Evolutionary conservation across 2,329 filamentous ascomycete species (phyloP).

Genomic region (Didymella pomorum): DNA sequence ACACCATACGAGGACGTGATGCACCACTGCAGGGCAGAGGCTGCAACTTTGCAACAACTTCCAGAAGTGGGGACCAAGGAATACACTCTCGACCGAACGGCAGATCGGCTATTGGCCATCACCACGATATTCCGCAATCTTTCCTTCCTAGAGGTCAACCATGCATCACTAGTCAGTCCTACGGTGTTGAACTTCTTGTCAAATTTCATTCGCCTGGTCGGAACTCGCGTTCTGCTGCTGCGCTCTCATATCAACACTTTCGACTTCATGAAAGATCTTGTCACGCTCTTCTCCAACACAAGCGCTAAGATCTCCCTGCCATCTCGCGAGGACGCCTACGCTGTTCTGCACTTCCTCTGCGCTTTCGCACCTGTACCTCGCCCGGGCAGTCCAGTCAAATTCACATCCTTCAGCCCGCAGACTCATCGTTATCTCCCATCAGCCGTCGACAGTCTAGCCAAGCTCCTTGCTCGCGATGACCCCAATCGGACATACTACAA

Average conservation of each 20-base stretch:
- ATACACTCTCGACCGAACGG: slow-evolving; percentile 85
- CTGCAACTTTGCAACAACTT: slow-evolving; percentile 74
- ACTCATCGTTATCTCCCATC: slow-evolving; percentile 88
- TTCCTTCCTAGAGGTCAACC: slow-evolving; percentile 84
- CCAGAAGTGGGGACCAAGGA: slow-evolving; percentile 76
- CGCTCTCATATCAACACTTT: slow-evolving; percentile 83
- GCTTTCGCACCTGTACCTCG: slow-evolving; percentile 84
- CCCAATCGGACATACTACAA: slow-evolving; percentile 89
- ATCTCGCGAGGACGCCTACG: slow-evolving; percentile 84
- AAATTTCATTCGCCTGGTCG: slow-evolving; percentile 82
- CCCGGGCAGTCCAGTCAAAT: slow-evolving; percentile 71
- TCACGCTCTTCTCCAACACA: slow-evolving; percentile 89
- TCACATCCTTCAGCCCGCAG: slow-evolving; percentile 80
- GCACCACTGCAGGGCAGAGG: slow-evolving; percentile 78
- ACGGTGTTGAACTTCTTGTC: slow-evolving; percentile 84
- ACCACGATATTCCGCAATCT: slow-evolving; percentile 92
- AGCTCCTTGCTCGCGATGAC: slow-evolving; percentile 89
- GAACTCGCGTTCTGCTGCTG: slow-evolving; percentile 86
- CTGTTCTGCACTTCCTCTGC: slow-evolving; percentile 86
- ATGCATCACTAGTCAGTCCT: slow-evolving; percentile 75
- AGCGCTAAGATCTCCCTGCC: slow-evolving; percentile 81
- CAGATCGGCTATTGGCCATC: slow-evolving; percentile 86
- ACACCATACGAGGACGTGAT: slow-evolving; percentile 87
- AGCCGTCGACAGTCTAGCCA: slow-evolving; percentile 89
- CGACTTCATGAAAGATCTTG: slow-evolving; percentile 96